Base-by-base conservation (phyloP, 2,329 filamentous ascomycete species). In the Aspergillus ochraceus region DNA sequence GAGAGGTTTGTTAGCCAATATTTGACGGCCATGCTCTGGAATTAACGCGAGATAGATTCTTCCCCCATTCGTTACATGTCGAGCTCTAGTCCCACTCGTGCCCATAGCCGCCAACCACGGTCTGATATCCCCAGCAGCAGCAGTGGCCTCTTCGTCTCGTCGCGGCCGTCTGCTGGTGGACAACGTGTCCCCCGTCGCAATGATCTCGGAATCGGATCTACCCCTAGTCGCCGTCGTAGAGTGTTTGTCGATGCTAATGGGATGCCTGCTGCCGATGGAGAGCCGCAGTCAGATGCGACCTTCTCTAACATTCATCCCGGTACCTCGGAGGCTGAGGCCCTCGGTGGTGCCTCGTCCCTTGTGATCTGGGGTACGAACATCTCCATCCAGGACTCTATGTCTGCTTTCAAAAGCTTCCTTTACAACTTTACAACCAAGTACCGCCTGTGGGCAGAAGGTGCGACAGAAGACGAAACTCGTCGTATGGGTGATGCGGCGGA, bases 281-380 rank as follows among this genome's bases (percentile, higher is more conserved):
- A 79, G 19, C 76, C 75, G 24, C 76, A 72, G 8, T 88, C 86
- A 5, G 86, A 88, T 70, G 83, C 84, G 0, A 88, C 86, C 1
- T 89, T 89, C 71, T 88, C 86, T 5, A 88, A 88, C 64, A 72
- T 87, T 60, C 83, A 97, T 66, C 92, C 92, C 0, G 90, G 89
- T 64, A 97, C 93, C 6, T 97, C 94, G 2, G 95, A 99, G 74
- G 95, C 95, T 0, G 90, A 97, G 71, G 86, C 84, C 1, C 85
- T 97, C 46, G 94, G 92, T 45, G 95, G 93, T 2, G 86, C 86
- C 60, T 91, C 90, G 45, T 89, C 89, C 58, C 88, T 90, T 66
- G 86, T 96, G 59, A 94, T 99, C 64, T 99, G 95, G 95, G 95
- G 95, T 75, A 99, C 95, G 49, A 98, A 96, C 45, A 91, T 99